Percentiles rank a stretch among this genome's conserved stretches.
phyloP scores from a whole-genome alignment of 2,329 filamentous ascomycete genomes.

The Immersiporthe knoxdaviesiana region DNA sequence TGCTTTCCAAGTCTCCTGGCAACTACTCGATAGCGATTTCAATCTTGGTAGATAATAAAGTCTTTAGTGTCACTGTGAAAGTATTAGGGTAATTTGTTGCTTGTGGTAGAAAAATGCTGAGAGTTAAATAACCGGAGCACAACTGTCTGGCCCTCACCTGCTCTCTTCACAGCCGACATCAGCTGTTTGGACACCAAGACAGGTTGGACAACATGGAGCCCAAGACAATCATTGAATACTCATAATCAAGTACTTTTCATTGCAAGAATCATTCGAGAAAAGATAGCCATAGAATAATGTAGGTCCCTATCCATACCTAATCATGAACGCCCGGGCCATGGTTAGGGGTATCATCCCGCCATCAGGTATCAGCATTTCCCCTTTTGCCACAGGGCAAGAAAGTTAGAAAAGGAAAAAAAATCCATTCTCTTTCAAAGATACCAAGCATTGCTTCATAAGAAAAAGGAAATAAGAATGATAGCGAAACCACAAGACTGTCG shows the following conservation, averaged over 20 bases:
- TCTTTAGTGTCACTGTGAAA: neutral
- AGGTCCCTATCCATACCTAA: neutral
- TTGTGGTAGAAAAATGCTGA: too few species aligned
- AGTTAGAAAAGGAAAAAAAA: neutral
- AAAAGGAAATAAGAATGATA: neutral
- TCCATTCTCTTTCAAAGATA: too few species aligned
- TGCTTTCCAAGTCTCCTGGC: too few species aligned
- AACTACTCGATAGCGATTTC: too few species aligned
- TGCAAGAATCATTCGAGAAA: neutral
- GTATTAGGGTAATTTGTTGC: neutral
- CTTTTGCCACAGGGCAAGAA: neutral
- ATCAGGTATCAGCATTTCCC: slow-evolving; percentile 19
- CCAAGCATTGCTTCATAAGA: neutral
- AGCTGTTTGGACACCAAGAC: neutral
- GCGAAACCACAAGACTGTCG: neutral
- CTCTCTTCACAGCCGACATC: neutral
- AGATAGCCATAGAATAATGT: neutral
- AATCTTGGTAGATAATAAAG: too few species aligned
- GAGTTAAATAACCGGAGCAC: neutral
- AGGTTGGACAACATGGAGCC: too few species aligned
- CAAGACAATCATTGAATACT: neutral
- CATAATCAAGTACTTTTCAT: neutral
- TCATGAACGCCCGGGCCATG: neutral
- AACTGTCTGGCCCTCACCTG: neutral
- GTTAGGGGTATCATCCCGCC: neutral